These are phyloP conservation scores for Lachnellula hyalina DNA, from an alignment of 2,329 filamentous ascomycete genomes.

Conservation along the genomic window DNA sequence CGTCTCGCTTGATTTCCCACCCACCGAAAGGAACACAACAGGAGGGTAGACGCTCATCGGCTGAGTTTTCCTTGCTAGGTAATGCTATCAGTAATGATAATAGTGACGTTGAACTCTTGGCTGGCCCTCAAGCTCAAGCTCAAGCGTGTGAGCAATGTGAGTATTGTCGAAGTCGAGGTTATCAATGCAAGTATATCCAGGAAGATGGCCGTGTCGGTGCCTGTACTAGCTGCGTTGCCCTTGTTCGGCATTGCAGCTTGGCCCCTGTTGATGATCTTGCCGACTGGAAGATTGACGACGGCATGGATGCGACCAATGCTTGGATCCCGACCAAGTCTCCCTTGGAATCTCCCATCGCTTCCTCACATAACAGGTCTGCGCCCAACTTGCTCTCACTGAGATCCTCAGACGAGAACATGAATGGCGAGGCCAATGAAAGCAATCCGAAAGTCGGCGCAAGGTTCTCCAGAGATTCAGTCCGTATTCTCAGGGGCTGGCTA, in stretches of 20 bases:
- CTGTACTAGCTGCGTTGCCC: slow-evolving; percentile 19
- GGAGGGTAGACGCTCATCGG: not conserved
- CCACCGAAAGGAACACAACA: not conserved
- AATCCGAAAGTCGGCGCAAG: slow-evolving; percentile 63
- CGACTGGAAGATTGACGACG: slow-evolving; percentile 12
- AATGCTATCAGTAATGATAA: slow-evolving; percentile 4
- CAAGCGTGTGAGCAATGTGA: slow-evolving; percentile 15
- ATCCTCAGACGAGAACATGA: slow-evolving; percentile 55
- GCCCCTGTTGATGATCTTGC: not conserved
- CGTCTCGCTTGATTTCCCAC: not conserved
- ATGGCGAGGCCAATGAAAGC: slow-evolving; percentile 39
- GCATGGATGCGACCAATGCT: slow-evolving; percentile 4
- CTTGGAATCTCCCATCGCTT: not conserved
- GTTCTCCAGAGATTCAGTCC: slow-evolving; percentile 75
- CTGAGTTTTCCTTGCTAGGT: slow-evolving; percentile 5
- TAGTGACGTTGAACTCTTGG: not conserved
- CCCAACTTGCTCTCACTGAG: slow-evolving; percentile 19
- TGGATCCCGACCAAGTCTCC: slow-evolving; percentile 9
- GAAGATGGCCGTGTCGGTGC: slow-evolving; percentile 12
- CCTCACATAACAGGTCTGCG: slow-evolving; percentile 12
- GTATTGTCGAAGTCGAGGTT: slow-evolving; percentile 15
- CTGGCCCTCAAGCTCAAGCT: not conserved
- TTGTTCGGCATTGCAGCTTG: slow-evolving; percentile 18
- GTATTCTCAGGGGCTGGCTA: slow-evolving; percentile 80
- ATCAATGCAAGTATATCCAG: slow-evolving; percentile 17